phyloP scores from a whole-genome alignment of 164 flowering plant genomes.

The Malania oleifera region DNA sequence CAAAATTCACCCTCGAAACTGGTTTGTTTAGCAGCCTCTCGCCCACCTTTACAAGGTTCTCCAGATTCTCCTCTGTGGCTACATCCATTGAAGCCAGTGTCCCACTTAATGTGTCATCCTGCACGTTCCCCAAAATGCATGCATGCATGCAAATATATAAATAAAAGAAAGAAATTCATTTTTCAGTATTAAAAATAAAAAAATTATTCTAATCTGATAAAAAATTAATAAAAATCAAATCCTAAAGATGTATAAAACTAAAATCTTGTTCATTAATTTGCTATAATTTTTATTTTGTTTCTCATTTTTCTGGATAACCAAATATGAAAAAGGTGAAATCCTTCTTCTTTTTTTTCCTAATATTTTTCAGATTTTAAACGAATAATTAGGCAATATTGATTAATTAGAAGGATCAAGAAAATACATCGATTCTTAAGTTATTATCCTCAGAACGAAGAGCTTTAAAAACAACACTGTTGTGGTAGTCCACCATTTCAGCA shows the following conservation, averaged over 20 bases:
- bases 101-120: constrained; percentile 37
- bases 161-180: too few species aligned
- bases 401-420: neutral
- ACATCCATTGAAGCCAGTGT: constrained; percentile 22
- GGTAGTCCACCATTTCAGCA: constrained; percentile 39
- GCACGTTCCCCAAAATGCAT: neutral
- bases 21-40: constrained; percentile 31
- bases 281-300: too few species aligned
- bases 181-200: too few species aligned
- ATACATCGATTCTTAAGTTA: constrained; percentile 41
- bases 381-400: neutral
- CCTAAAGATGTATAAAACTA: too few species aligned
- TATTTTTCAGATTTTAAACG: too few species aligned
- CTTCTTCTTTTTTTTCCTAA: too few species aligned
- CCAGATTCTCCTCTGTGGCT: constrained; percentile 34
- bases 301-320: too few species aligned
- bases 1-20: constrained; percentile 27
- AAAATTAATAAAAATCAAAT: too few species aligned
- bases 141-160: neutral
- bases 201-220: too few species aligned
- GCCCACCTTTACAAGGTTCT: constrained; percentile 31
- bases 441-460: constrained; percentile 25
- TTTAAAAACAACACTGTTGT: constrained; percentile 27
- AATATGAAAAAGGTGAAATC: too few species aligned
- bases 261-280: too few species aligned